A percentile compares a stretch with the other conserved stretches of the same genome.
phyloP scores from a whole-genome alignment of 1,139 yeast species.

The Sugiyamaella paludigena region DNA sequence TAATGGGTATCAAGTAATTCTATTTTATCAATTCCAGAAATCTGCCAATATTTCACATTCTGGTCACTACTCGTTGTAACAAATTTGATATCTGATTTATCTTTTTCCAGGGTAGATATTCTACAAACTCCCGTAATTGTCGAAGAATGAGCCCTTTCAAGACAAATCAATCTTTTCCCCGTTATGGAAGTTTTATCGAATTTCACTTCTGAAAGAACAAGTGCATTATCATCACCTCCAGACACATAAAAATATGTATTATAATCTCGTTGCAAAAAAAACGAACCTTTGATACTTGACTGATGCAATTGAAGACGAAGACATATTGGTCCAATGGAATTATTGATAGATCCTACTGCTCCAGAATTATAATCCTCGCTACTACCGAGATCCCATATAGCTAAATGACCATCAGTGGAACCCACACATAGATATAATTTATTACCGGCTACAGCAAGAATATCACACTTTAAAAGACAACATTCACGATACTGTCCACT shows the following conservation, averaged over 20 bases:
- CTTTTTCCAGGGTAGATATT: conserved; percentile 22
- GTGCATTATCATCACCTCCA: conserved; percentile 92
- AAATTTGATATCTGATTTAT: conserved; percentile 26
- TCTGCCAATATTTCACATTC: conserved; percentile 62
- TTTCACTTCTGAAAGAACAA: conserved; percentile 47
- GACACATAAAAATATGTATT: conserved; percentile 48
- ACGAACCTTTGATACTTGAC: conserved; percentile 69
- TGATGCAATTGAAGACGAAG: conserved; percentile 66
- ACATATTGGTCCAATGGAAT: conserved; percentile 22
- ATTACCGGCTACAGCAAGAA: conserved; percentile 39
- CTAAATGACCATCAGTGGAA: conserved; percentile 80
- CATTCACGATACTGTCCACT: conserved; percentile 63
- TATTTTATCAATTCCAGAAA: conserved; percentile 22
- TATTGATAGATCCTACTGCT: background rate
- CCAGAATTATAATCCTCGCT: background rate
- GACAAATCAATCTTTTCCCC: conserved; percentile 37
- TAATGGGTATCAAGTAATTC: conserved; percentile 47
- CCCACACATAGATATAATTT: conserved; percentile 49
- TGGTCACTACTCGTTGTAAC: conserved; percentile 76
- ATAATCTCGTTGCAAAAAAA: conserved; percentile 6
- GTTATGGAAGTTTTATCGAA: conserved; percentile 26
- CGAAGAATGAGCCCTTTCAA: conserved; percentile 71
- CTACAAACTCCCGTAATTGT: conserved; percentile 67
- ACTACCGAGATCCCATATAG: conserved; percentile 52
- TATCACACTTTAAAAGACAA: conserved; percentile 64